A percentile compares a stretch with the other conserved stretches of the same genome.
Evolutionary conservation across 2,329 filamentous ascomycete species (phyloP).

Genomic region (Fusarium ramigenum): DNA sequence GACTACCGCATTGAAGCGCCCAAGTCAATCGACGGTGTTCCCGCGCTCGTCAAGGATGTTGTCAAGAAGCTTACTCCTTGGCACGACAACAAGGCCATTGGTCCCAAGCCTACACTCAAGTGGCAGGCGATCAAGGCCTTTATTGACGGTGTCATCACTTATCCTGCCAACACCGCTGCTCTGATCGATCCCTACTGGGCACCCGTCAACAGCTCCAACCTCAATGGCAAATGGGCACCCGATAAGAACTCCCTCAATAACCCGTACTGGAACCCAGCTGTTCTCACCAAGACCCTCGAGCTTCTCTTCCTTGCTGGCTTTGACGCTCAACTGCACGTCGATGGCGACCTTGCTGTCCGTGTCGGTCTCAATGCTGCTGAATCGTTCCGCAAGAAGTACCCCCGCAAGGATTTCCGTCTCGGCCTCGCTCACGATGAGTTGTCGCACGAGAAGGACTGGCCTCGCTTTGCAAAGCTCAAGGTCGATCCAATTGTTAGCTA

Average conservation of each 20-base stretch:
- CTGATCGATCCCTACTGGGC: constrained; percentile 41
- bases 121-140: constrained; percentile 44
- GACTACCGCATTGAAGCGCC: constrained; percentile 42
- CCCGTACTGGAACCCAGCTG: constrained; percentile 39
- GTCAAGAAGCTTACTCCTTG: constrained; percentile 4
- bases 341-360: constrained; percentile 41
- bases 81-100: constrained; percentile 24
- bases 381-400: constrained; percentile 32
- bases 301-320: constrained; percentile 32
- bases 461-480: constrained; percentile 37
- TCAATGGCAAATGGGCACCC: constrained; percentile 29
- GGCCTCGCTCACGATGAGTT: constrained; percentile 42
- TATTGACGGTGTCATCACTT: constrained; percentile 42
- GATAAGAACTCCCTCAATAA: constrained; percentile 39
- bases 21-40: constrained; percentile 10
- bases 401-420: constrained; percentile 32
- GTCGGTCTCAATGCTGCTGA: constrained; percentile 38
- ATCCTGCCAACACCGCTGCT: constrained; percentile 42
- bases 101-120: constrained; percentile 36
- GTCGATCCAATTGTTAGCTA: constrained; percentile 41
- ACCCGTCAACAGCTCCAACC: constrained; percentile 29
- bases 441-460: constrained; percentile 36
- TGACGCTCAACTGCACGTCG: constrained; percentile 39
- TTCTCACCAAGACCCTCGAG: constrained; percentile 39
- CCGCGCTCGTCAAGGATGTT: constrained; percentile 21